Percentiles rank a stretch among this genome's conserved stretches.
Conservation (phyloP, 257 asterid genomes). For the Pogostemon cablin region DNA sequence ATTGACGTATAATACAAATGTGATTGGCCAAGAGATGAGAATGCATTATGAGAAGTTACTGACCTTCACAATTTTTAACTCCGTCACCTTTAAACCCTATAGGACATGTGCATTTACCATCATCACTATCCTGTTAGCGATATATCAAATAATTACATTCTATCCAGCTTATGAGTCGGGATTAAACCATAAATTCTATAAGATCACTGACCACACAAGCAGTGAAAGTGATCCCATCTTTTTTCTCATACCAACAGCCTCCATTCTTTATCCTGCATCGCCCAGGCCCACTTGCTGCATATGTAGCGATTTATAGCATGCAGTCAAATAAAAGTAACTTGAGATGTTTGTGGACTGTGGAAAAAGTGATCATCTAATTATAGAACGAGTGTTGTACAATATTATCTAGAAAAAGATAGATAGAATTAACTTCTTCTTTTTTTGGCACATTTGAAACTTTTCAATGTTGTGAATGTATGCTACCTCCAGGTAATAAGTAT, state of each 20-base stretch:
- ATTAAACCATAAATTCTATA: slow-evolving; percentile 12
- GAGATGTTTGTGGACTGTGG: slow-evolving; percentile 24
- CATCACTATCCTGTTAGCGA: slow-evolving; percentile 59
- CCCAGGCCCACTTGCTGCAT: slow-evolving; percentile 62
- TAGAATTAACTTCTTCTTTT: too few species aligned
- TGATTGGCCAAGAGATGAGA: background rate
- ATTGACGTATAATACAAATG: background rate
- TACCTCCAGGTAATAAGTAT: background rate
- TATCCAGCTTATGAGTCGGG: slow-evolving; percentile 23
- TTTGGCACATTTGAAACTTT: too few species aligned
- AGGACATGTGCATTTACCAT: slow-evolving; percentile 81
- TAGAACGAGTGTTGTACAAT: too few species aligned
- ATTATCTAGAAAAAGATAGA: background rate
- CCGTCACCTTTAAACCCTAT: slow-evolving; percentile 87
- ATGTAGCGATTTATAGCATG: slow-evolving; percentile 18
- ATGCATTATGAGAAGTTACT: background rate
- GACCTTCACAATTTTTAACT: slow-evolving; percentile 80
- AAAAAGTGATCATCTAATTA: background rate
- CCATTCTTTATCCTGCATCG: slow-evolving; percentile 83
- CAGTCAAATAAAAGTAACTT: background rate
- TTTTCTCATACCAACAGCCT: slow-evolving; percentile 86
- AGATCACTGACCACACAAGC: slow-evolving; percentile 79
- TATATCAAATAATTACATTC: slow-evolving; percentile 10
- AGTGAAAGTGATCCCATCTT: slow-evolving; percentile 62
- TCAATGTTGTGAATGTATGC: background rate